Evolutionary conservation across 331 rosid species (phyloP), one percentile per base, ranked within the genome.

Genomic region (Rhamnella rubrinervis): DNA sequence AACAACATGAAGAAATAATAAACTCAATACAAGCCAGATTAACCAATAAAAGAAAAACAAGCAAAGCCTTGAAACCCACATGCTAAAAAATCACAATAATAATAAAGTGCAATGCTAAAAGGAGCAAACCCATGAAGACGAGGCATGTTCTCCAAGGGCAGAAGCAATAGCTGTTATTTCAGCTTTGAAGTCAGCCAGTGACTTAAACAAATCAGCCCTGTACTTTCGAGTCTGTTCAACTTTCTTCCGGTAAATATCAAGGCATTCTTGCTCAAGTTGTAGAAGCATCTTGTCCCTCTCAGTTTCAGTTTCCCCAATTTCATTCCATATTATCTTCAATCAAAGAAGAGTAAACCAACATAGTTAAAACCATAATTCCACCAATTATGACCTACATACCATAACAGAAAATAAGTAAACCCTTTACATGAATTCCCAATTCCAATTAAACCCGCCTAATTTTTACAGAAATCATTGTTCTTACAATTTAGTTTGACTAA

Each of bases 251-350:
- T 93, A 93, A 59, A 93, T 90, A 52, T 90, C 83, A 23, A 88
- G 97, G 77, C 98, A 93, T 55, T 90, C 97, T 75, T 90, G 92
- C 89, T 93, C 96, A 18, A 93, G 88, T 80, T 93, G 92, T 40
- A 90, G 87, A 66, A 93, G 97, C 96, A 79, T 87, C 76, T 70
- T 79, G 77, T 93, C 98, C 72, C 96, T 85, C 65, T 90, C 88
- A 5, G 60, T 68, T 17, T 93, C 89, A 74, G 80, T 77, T 73
- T 93, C 98, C 68, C 98, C 97, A 79, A 93, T 88, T 87, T 93
- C 96, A 80, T 90, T 92, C 98, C 98, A 93, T 81, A 93, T 79
- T 23, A 78, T 75, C 97, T 93, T 51, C 1, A 66, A 72, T 68
- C 55, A 39, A 75, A 7, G 13, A n/a, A 52, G 56, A 55, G 13